Evolutionary conservation across 345 rosid species (phyloP).

Genomic region (Salix purpurea): DNA sequence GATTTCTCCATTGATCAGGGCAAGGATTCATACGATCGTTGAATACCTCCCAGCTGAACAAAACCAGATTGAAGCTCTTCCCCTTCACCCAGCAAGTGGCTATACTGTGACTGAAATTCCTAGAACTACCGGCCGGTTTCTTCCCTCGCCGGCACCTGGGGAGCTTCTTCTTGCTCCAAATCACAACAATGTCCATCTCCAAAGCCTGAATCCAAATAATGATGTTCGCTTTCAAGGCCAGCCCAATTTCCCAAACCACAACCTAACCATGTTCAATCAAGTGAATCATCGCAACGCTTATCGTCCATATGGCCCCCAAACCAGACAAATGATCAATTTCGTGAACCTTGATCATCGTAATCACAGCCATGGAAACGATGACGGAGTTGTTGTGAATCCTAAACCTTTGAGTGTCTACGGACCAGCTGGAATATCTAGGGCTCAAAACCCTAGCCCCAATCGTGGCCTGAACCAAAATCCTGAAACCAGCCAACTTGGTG

Average conservation of each 20-base stretch:
- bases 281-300: too few relatives aligned
- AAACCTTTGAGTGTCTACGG: background rate
- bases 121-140: background rate
- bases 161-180: too few relatives aligned
- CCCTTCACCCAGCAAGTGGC: background rate
- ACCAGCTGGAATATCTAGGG: background rate
- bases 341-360: background rate
- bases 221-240: too few relatives aligned
- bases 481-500: too few relatives aligned
- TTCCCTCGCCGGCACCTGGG: too few relatives aligned
- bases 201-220: too few relatives aligned
- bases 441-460: background rate
- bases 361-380: too few relatives aligned
- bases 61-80: too few relatives aligned
- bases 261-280: too few relatives aligned
- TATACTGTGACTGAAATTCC: background rate
- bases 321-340: background rate
- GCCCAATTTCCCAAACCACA: too few relatives aligned
- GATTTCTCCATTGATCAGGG: background rate
- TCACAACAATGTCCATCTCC: too few relatives aligned
- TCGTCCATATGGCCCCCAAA: background rate
- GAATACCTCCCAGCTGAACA: background rate
- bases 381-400: background rate
- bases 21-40: background rate
- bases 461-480: background rate